Evolutionary conservation across 2,329 filamentous ascomycete genomes (phyloP).

Genomic region (Ascochyta rabiei): DNA sequence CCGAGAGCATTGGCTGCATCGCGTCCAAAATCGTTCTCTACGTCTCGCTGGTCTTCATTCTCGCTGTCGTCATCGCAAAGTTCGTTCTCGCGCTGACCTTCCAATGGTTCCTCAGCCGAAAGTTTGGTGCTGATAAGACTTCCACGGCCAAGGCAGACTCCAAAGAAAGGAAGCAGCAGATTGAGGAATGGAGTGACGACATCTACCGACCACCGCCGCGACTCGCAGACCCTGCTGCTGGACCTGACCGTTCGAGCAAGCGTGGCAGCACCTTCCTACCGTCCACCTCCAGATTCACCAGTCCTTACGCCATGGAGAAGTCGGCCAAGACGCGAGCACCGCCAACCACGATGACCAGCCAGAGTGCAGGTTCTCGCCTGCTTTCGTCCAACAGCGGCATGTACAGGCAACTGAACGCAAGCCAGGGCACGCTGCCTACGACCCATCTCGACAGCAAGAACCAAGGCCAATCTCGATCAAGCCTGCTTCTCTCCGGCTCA

Average conservation of each 20-base stretch:
- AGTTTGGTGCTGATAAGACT: conserved; percentile 84
- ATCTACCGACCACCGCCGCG: conserved; percentile 92
- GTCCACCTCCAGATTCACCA: conserved; percentile 92
- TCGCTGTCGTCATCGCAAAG: conserved; percentile 83
- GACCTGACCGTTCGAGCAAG: conserved; percentile 75
- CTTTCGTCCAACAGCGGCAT: conserved; percentile 69
- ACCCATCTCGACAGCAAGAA: conserved; percentile 45
- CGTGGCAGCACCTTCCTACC: conserved; percentile 84
- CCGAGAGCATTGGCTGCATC: conserved; percentile 95
- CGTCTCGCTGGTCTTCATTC: conserved; percentile 86
- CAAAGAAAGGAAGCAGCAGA: conserved; percentile 87
- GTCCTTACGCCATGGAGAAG: conserved; percentile 79
- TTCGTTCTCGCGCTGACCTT: conserved; percentile 90
- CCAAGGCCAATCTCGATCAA: conserved; percentile 48
- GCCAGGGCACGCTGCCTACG: conserved; percentile 61
- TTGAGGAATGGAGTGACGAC: conserved; percentile 97
- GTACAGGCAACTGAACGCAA: conserved; percentile 68
- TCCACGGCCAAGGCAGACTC: conserved; percentile 75
- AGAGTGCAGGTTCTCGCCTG: conserved; percentile 75
- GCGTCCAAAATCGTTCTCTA: conserved; percentile 97
- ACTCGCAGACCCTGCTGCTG: conserved; percentile 72
- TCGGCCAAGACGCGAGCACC: conserved; percentile 58
- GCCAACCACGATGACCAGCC: conserved; percentile 95
- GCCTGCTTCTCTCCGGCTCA: conserved; percentile 50
- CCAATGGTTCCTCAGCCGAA: conserved; percentile 92